Evolutionary conservation across 2,329 filamentous ascomycete genomes (phyloP).

Genomic region (Xylariaceae sp.): DNA sequence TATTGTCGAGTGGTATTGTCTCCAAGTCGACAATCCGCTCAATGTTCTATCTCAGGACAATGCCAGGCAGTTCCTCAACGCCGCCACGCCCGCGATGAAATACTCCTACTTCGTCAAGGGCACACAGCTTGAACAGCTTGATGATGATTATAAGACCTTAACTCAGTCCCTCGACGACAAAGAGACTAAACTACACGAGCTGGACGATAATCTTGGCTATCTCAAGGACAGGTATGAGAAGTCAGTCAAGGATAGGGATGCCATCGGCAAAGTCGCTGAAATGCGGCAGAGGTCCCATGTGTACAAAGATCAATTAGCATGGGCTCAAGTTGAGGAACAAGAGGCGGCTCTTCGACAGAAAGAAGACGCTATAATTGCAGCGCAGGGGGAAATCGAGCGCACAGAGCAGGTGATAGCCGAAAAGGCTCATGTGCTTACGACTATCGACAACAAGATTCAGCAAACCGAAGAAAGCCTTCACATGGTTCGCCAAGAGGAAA

Average conservation of each 20-base stretch:
- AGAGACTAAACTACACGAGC: conserved; percentile 57
- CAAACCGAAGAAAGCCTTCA: conserved; percentile 39
- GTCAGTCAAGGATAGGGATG: conserved; percentile 60
- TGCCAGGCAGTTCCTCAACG: conserved; percentile 86
- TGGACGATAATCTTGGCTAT: conserved; percentile 58
- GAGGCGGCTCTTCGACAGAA: conserved; percentile 51
- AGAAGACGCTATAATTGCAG: conserved; percentile 27
- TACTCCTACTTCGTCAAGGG: conserved; percentile 97
- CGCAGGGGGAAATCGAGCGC: conserved; percentile 37
- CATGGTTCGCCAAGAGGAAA: conserved; percentile 44
- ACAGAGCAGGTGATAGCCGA: conserved; percentile 36
- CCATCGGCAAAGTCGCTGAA: conserved; percentile 61
- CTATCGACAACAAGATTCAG: conserved; percentile 43
- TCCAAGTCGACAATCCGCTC: conserved; percentile 95
- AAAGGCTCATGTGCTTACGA: conserved; percentile 48
- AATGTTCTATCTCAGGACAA: conserved; percentile 95
- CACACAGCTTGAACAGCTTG: conserved; percentile 86
- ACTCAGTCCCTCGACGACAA: conserved; percentile 73
- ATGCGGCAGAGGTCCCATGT: conserved; percentile 59
- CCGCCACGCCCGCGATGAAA: conserved; percentile 76
- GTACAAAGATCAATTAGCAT: conserved; percentile 67
- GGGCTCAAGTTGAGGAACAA: conserved; percentile 77
- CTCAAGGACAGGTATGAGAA: conserved; percentile 57
- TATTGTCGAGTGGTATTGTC: conserved; percentile 85
- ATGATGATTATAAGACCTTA: conserved; percentile 84